A percentile compares a stretch with the other conserved stretches of the same genome.
These are phyloP conservation scores for Crithidia bombi DNA, from an alignment of 208 protist species.

Conservation along the genomic window DNA sequence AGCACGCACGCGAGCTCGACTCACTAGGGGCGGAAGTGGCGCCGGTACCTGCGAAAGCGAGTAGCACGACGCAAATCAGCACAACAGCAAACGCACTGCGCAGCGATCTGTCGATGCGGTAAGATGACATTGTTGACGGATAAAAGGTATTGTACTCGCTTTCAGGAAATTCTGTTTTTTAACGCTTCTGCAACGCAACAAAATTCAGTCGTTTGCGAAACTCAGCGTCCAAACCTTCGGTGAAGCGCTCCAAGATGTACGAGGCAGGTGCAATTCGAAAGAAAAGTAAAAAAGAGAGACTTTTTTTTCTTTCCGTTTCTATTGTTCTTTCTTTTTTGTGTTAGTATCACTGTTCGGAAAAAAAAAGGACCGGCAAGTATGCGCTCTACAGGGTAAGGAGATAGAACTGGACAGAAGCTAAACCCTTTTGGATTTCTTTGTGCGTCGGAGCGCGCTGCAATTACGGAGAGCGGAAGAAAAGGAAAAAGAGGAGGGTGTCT, in stretches of 20 bases:
- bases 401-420: not conserved
- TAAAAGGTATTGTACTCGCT: constrained; percentile 3
- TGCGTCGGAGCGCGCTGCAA: too few species aligned
- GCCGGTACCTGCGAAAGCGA: constrained; percentile 1
- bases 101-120: not conserved
- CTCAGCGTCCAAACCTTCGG: not conserved
- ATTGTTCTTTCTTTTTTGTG: not conserved
- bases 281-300: constrained; percentile 24
- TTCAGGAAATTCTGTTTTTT: not conserved
- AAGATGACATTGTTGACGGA: constrained; percentile 12
- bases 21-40: constrained; percentile 1
- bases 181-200: not conserved
- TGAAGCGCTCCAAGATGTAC: constrained; percentile 16
- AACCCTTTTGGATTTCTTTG: not conserved
- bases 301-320: too few species aligned
- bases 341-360: not conserved
- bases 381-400: not conserved
- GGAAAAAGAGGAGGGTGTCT: not conserved
- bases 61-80: constrained; percentile 22
- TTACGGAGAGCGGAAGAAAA: not conserved
- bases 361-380: not conserved
- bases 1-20: not conserved
- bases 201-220: not conserved
- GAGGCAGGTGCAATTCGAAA: constrained; percentile 11
- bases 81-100: constrained; percentile 2